phyloP scores from a whole-genome alignment of 1,284 basidiomycete genomes.

The Lignosus rhinocerotis region DNA sequence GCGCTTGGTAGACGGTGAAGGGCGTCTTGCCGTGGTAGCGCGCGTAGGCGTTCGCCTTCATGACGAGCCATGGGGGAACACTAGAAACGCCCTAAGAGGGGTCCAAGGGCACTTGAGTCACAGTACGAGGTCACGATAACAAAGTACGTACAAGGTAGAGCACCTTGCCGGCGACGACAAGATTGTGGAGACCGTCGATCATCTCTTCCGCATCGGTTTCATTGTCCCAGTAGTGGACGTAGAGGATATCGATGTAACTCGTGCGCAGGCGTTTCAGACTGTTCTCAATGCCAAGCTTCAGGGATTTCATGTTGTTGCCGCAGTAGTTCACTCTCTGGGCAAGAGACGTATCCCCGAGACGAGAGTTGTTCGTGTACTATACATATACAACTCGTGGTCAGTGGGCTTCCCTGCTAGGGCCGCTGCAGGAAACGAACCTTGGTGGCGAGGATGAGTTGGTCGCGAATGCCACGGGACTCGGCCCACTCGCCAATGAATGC shows the following conservation, averaged over 20 bases:
- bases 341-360: constrained; percentile 21
- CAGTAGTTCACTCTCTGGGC: constrained; percentile 40
- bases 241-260: constrained; percentile 43
- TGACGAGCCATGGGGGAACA: constrained; percentile 56
- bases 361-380: constrained; percentile 36
- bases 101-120: constrained; percentile 19
- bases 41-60: constrained; percentile 54
- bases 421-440: constrained; percentile 33
- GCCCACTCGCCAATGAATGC: constrained; percentile 46
- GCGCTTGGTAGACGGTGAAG: constrained; percentile 59
- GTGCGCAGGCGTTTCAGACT: constrained; percentile 49
- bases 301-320: constrained; percentile 39
- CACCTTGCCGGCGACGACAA: constrained; percentile 44
- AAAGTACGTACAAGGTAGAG: constrained; percentile 40
- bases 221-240: constrained; percentile 39
- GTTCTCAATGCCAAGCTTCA: constrained; percentile 36
- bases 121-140: constrained; percentile 8
- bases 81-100: constrained; percentile 36
- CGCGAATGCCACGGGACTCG: constrained; percentile 38
- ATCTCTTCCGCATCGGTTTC: constrained; percentile 45
- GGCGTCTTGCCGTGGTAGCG: constrained; percentile 45
- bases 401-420: not conserved
- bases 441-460: constrained; percentile 45
- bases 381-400: not conserved
- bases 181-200: constrained; percentile 46